Evolutionary conservation across 768 basidiomycete genomes (phyloP), one percentile per base, ranked within the genome.

Genomic region (Rhizopogon sp.): DNA sequence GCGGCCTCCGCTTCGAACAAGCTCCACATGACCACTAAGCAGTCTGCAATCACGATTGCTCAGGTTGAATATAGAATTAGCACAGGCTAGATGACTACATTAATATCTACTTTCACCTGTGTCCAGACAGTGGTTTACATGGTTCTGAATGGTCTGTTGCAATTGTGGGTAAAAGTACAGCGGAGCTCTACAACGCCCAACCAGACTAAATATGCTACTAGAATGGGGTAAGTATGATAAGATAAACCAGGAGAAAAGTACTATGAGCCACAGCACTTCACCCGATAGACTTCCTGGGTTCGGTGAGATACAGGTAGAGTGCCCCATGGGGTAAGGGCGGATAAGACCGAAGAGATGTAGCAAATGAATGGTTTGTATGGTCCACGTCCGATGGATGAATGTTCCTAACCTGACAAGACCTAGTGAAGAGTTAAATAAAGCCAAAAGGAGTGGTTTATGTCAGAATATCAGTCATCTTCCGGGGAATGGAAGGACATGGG

Each of bases 1-100:
- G 95, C 63, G 94, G 95, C 43, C 79, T 96, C 52, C 89, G 87
- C 50, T 97, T 92, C 66, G 88, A 96, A 70, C 91, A 93, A 70
- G 85, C 80, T 20, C 87, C 81, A 41, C 87, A 92, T 75, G 69
- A 58, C 50, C 65, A 78, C 70, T 70, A 46, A 47, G 20, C 50
- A 11, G 52, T 28, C 20, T 4, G 8, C 7, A 37, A 25, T 25
- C 25, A 25, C 25, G 31, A 33, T 33, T 9, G 31, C 31, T 33
- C 31, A 8, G 31, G 31, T 33, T 33, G 31, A 33, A 33, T 6
- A 6, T 10, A 20, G 22, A 28, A 35, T 46, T 33, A 47, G 17
- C 6, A 13, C 2, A 2, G 14, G 31, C 22, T 52, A 9, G 16
- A 50, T 29, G 14, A 22, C 14, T 29, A 46, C 3, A 25, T 49